Base-by-base conservation (phyloP, 1,284 basidiomycete genomes). In the Sphaerobolus stellatus region DNA sequence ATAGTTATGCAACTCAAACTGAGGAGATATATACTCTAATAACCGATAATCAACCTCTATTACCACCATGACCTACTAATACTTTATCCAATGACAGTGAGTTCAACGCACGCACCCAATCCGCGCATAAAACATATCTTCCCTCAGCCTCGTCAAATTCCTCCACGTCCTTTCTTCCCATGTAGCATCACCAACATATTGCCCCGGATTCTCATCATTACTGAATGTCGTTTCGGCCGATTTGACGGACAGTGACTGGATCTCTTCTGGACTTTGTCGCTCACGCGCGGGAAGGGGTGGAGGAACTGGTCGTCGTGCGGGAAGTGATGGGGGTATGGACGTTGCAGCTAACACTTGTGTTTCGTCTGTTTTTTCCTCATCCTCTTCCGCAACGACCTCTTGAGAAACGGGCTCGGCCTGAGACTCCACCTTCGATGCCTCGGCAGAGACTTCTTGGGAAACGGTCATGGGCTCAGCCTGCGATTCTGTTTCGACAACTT, bases 131-230 rank as follows among this genome's bases (percentile, higher is more conserved):
- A 91, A 94, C 88, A 96, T 93, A 50, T 88, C 88, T 71, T 96
- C 92, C 63, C 88, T 86, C 60, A 97, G 69, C 53, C 79, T 79
- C 7, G 89, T 78, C 14, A 97, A 71, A 72, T 92, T 88, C 63
- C 84, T 87, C 92, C 93, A 97, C 38, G 90, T 87, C 57, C 87
- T 81, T 66, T 92, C 91, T 71, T 96, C 94, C 94, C 93, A 96
- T 2, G 83, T 87, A 22, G 81, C 74, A 38, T 86, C 82, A 16
- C 83, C 80, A 20, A 85, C 76, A 51, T 78, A 84, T 27, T 65
- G 65, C 31, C 68, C 71, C 36, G 62, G 68, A 13, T 68, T 67
- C 27, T 53, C 55, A 5, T 29, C 30, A 16, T 51, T 51, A 16
- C 33, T 49, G 24, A 34, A 8, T 50, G 46, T 56, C 31, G 3